A percentile compares a stretch with the other conserved stretches of the same genome.
Conservation (phyloP, 495 filamentous ascomycete genomes). For the Penicillium bovifimosum region DNA sequence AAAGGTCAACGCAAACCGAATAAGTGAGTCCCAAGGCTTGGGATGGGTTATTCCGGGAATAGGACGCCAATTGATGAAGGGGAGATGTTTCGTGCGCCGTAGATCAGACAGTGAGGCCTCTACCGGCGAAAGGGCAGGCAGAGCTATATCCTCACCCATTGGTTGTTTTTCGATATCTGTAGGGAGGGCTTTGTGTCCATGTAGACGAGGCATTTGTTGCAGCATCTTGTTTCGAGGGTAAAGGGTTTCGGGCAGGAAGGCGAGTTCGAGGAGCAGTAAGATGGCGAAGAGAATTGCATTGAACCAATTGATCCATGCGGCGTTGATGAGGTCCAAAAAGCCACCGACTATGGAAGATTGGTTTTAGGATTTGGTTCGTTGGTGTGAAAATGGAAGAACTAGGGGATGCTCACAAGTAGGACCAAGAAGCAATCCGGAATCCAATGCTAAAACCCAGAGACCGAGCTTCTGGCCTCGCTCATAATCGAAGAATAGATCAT, state of each 20-base stretch:
- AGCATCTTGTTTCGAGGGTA: constrained; percentile 54
- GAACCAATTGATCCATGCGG: constrained; percentile 55
- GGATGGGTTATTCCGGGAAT: constrained; percentile 52
- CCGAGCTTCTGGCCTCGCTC: constrained; percentile 58
- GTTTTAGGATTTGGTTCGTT: not conserved
- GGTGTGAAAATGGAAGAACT: not conserved
- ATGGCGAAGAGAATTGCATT: constrained; percentile 52
- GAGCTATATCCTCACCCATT: not conserved
- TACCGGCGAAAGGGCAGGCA: not conserved
- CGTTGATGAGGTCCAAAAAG: constrained; percentile 47
- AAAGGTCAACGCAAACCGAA: constrained; percentile 46
- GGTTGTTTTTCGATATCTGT: constrained; percentile 27
- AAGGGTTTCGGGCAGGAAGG: constrained; percentile 55
- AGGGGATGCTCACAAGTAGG: constrained; percentile 32
- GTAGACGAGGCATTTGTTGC: constrained; percentile 23
- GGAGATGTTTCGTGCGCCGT: constrained; percentile 43
- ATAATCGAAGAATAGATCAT: constrained; percentile 54
- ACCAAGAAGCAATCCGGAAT: constrained; percentile 52
- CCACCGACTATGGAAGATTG: constrained; percentile 41
- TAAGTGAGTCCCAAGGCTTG: constrained; percentile 44
- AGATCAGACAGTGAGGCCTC: constrained; percentile 16
- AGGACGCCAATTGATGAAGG: constrained; percentile 45
- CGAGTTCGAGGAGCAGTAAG: constrained; percentile 46
- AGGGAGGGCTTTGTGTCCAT: not conserved
- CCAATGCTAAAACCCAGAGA: constrained; percentile 56